Base-by-base conservation (phyloP, 192 early-diverging fungal genomes). In the Oehlia diaphana region DNA sequence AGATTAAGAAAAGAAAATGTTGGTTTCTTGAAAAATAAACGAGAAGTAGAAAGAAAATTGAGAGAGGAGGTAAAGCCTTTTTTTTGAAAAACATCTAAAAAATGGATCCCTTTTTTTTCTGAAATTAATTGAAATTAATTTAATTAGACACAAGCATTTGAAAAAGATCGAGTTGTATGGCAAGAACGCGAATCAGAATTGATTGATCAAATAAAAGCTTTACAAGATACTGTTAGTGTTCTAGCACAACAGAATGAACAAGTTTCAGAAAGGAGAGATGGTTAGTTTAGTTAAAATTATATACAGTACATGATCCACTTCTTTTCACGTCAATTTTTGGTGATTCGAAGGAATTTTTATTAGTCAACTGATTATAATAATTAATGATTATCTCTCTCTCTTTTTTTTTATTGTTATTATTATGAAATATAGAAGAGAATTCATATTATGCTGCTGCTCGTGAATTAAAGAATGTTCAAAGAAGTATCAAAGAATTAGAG, bases 1-100 rank as follows among this genome's bases (percentile, higher is more conserved):
- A 33, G 77, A 23, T 23, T 79, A 47, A 79, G 58, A 42, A 79
- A 79, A 67, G 77, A 79, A 58, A 79, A 79, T 69, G 65, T 37
- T 21, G 33, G 26, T 2, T 79, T 50, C 50, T 70, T 71, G 50
- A 79, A 79, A 44, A 71, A 79, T n/a, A 79, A 79, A 61, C 65
- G 77, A 1, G 77, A 79, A 42, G 42, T 63, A 13, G 77, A 79
- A 71, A 68, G 58, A n/a, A 79, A 79, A 63, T 70, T 79, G 26
- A 28, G 68, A 33, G 77, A 79, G 49, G 77, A 79, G 77, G 77
- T 79, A 71, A 35, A 21, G 0, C 2, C 35, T 37, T 37, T 37
- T 37, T 37, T 37, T 37, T 37, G 35, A 37, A 31, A 31, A 31
- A 69, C 4, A 3, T 66, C 0, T 28, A 42, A 42, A 42, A 42